Evolutionary conservation across 1,139 yeast species (phyloP).

Genomic region (Trichomonascaceae sp.): DNA sequence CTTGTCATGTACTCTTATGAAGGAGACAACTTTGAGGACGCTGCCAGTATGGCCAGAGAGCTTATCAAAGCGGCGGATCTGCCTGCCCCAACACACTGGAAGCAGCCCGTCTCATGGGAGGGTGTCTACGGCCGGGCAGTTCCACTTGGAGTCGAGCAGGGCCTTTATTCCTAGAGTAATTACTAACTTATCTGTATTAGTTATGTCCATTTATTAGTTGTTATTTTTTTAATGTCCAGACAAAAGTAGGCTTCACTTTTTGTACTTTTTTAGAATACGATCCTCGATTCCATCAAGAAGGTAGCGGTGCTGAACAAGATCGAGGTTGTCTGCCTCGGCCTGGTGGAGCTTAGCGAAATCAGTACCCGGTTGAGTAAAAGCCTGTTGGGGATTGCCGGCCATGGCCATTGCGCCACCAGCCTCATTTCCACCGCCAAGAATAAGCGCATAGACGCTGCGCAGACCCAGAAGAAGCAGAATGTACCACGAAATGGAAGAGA

Average conservation of each 20-base stretch:
- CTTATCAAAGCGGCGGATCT: constrained; percentile 22
- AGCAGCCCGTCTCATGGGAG: constrained; percentile 64
- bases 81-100: constrained; percentile 27
- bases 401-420: constrained; percentile 27
- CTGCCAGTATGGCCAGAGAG: constrained; percentile 38
- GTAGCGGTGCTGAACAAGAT: constrained; percentile 46
- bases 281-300: constrained; percentile 53
- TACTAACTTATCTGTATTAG: neutral
- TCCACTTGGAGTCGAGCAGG: constrained; percentile 63
- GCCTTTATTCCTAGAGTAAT: constrained; percentile 45
- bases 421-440: constrained; percentile 43
- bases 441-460: constrained; percentile 61
- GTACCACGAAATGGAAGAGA: constrained; percentile 96
- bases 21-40: constrained; percentile 78
- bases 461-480: constrained; percentile 81
- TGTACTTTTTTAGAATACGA: constrained; percentile 33
- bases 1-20: constrained; percentile 54
- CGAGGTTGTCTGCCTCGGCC: constrained; percentile 66
- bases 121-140: constrained; percentile 72
- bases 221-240: too few relatives aligned
- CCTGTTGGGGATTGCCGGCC: constrained; percentile 13
- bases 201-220: too few relatives aligned
- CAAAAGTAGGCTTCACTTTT: too few relatives aligned
- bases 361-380: constrained; percentile 36
- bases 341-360: constrained; percentile 42